Base-by-base conservation (phyloP, 2,329 filamentous ascomycete species). In the Fusarium tjaetaba region DNA sequence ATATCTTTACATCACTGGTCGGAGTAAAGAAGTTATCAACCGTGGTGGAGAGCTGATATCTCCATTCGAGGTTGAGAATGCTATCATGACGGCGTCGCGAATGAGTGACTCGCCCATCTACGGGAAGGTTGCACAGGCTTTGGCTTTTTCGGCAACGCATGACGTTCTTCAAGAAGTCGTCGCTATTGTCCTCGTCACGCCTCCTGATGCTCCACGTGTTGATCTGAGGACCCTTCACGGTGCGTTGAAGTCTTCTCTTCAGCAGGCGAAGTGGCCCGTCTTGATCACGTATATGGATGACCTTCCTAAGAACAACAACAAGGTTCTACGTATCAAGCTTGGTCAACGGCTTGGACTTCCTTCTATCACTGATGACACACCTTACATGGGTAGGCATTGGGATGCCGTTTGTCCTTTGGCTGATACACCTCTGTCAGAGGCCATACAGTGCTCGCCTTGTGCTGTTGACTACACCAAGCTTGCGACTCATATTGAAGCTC, bases 291-390 rank as follows among this genome's bases (percentile, higher is more conserved):
- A 68, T 4, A 68, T 68, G 62, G 4, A 42, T 1, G 65, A 68
- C 10, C 42, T 68, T 5, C 65, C 65, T 1, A 68, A 68, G 52
- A 68, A 68, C 39, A 68, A 68, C n/a, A 58, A 58, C 18, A 68
- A 68, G 11, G 63, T 68, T 0, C 34, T 68, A 2, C 20, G 65
- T 16, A 68, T 68, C 5, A 68, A 36, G 9, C 62, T 68, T 7
- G 53, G 43, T 0, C 46, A 61, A 10, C 32, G 65, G 0, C 11
- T 68, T 7, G 52, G 41, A 1, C 28, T 68, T 5, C 45, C 46
- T 1, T 36, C 8, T 4, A 16, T 61, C 2, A 24, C 52, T 1
- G 62, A 68, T 28, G 34, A 68, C 11, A 68, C 62, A 0, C 15
- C 65, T 1, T 58, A 52, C 0, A 68, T 68, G 53, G 52, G 4